phyloP scores from a whole-genome alignment of 805 yeast species.

The Lipomyces orientalis region DNA sequence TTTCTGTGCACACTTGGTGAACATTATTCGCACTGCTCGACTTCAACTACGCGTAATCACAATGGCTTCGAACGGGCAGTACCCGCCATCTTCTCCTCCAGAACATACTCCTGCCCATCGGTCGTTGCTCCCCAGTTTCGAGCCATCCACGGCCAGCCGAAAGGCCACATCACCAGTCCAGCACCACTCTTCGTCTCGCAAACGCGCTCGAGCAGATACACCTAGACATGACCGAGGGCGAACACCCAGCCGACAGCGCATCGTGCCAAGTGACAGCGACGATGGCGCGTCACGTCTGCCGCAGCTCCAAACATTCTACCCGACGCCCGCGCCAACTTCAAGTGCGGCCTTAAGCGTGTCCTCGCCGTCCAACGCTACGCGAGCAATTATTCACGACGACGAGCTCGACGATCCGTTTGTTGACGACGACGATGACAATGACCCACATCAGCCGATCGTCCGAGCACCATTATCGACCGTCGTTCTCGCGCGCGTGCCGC shows the following conservation, averaged over 20 bases:
- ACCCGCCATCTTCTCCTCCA: conserved; percentile 61
- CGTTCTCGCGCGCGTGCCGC: conserved; percentile 51
- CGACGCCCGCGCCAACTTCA: conserved; percentile 44
- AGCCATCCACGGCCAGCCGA: conserved; percentile 12
- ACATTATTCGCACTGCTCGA: neutral
- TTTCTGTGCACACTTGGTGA: neutral
- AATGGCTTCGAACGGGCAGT: conserved; percentile 43
- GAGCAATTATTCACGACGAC: conserved; percentile 10
- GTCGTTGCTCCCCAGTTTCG: conserved; percentile 34
- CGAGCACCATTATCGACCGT: conserved; percentile 50
- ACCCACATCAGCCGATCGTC: conserved; percentile 14
- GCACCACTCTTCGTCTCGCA: conserved; percentile 24
- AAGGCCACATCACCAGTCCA: conserved; percentile 1
- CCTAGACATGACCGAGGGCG: neutral
- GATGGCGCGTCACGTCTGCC: conserved; percentile 36
- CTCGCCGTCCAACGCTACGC: conserved; percentile 25
- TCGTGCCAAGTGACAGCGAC: conserved; percentile 8
- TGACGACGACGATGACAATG: neutral
- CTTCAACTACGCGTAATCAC: neutral
- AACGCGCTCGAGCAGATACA: conserved; percentile 23
- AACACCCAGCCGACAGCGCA: conserved; percentile 15
- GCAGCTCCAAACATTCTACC: conserved; percentile 42
- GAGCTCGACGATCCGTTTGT: neutral
- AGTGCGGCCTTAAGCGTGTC: conserved; percentile 22
- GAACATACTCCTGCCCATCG: conserved; percentile 18